Percentiles rank a stretch among this genome's conserved stretches.
Conservation (phyloP, 352 stramenopile species). For the Bremia lactucae region DNA sequence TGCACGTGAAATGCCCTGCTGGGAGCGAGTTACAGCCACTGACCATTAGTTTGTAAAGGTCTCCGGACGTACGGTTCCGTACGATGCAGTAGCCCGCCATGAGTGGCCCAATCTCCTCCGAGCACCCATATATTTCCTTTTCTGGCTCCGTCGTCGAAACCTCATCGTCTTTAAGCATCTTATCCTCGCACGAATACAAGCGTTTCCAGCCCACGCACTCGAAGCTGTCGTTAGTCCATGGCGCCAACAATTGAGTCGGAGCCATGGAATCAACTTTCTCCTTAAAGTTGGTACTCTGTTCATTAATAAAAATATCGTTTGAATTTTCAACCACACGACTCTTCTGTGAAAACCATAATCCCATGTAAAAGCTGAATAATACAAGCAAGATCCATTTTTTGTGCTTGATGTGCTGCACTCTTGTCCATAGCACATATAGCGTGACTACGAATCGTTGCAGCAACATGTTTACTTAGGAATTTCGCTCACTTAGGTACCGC, state of each 20-base stretch:
- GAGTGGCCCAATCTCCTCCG: conserved; percentile 49
- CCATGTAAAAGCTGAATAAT: conserved; percentile 39
- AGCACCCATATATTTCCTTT: conserved; percentile 65
- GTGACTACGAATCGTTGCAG: conserved; percentile 63
- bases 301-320: conserved; percentile 63
- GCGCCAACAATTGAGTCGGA: conserved; percentile 37
- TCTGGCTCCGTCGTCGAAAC: conserved; percentile 36
- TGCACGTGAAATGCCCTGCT: conserved; percentile 65
- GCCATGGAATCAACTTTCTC: conserved; percentile 49
- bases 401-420: conserved; percentile 54
- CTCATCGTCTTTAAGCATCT: conserved; percentile 30
- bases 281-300: conserved; percentile 56
- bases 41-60: conserved; percentile 76
- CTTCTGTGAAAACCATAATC: conserved; percentile 40
- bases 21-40: conserved; percentile 60
- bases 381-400: conserved; percentile 60
- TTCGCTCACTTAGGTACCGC: no score
- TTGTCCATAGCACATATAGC: conserved; percentile 45
- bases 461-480: conserved; percentile 29
- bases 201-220: conserved; percentile 82
- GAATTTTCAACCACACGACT: conserved; percentile 45
- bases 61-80: conserved; percentile 69
- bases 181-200: conserved; percentile 54
- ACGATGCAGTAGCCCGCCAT: conserved; percentile 82
- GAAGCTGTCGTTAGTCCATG: conserved; percentile 71